A percentile compares a stretch with the other conserved stretches of the same genome.
phyloP scores from a whole-genome alignment of 75 land plant genomes.

The Ceratopteris richardii region DNA sequence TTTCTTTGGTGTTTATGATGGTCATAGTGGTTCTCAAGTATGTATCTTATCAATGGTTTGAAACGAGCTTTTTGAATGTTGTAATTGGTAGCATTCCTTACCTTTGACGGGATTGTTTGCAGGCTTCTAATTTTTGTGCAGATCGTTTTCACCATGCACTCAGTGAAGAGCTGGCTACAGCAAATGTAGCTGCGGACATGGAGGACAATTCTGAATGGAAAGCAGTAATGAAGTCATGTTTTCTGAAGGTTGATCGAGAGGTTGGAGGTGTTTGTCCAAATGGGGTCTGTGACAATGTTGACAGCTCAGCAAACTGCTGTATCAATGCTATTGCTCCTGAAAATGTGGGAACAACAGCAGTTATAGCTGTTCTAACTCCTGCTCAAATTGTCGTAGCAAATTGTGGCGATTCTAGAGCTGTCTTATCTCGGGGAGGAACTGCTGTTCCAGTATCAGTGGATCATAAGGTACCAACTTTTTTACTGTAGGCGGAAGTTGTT shows the following conservation, averaged over 20 bases:
- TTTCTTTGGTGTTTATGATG: conserved; percentile 84
- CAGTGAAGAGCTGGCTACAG: conserved; percentile 44
- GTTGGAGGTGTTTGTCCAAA: conserved; percentile 45
- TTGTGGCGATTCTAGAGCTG: conserved; percentile 58
- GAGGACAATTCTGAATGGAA: conserved; percentile 25
- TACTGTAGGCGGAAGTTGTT: background rate
- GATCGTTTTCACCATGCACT: conserved; percentile 48
- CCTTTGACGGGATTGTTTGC: background rate
- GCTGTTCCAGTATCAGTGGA: conserved; percentile 42
- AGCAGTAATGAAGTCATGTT: conserved; percentile 39
- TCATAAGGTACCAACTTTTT: conserved; percentile 30
- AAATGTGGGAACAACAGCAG: conserved; percentile 47
- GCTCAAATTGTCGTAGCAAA: conserved; percentile 37
- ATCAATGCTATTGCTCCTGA: conserved; percentile 42
- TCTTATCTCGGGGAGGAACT: conserved; percentile 36
- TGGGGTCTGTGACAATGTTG: conserved; percentile 5
- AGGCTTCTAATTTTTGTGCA: conserved; percentile 69
- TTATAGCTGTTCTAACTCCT: conserved; percentile 34
- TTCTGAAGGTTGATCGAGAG: conserved; percentile 56
- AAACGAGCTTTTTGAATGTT: too few relatives aligned
- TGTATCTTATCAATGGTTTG: background rate
- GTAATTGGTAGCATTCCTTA: too few relatives aligned
- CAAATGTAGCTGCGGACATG: background rate
- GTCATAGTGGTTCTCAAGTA: conserved; percentile 95
- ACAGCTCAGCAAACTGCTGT: conserved; percentile 8